Evolutionary conservation across 495 filamentous ascomycete genomes (phyloP), one percentile per base, ranked within the genome.

Genomic region (Pseudomonodictys pantanalensis): DNA sequence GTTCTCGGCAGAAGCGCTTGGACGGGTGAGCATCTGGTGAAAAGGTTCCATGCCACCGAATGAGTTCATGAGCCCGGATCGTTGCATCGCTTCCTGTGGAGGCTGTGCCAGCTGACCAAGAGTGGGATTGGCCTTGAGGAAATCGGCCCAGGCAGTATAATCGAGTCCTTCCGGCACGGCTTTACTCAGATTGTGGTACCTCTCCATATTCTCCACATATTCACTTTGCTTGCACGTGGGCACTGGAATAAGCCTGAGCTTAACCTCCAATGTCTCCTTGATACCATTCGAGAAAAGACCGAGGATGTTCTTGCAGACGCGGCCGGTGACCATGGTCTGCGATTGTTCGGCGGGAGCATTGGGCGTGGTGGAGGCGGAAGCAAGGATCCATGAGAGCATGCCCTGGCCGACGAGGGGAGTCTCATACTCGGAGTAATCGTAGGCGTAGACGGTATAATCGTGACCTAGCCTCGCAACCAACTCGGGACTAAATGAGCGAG

Each of bases 401-500:
- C 93, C 93, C 71, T 97, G 95, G 17, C 93, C 93, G 10, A 97
- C 92, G 55, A 97, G 81, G 44, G 93, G 93, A 5, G 85, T 88
- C 61, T 96, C 91, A 55, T 88, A 87, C 73, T 98, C 93, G 6
- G 93, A 97, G 73, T 91, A 97, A 68, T 98, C 93, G 74, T 89
- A 91, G 20, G 93, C 92, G 73, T 98, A 98, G 54, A 98, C 85
- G 11, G 90, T 96, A 68, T 95, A 97, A 74, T 98, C 95, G 61
- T 85, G 88, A 51, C 91, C 90, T 32, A 88, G 78, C 59, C 86
- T 84, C 38, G 88, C 86, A 49, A 96, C 80, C 23, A 98, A 76
- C 74, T 98, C 93, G 35, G 93, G 93, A 69, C 70, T 67, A 38
- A 22, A 51, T 10, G 11, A 17, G 23, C 2, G 15, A 11, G 28